Evolutionary conservation across 306 rosid species (phyloP).

Genomic region (Dryas octopetala): DNA sequence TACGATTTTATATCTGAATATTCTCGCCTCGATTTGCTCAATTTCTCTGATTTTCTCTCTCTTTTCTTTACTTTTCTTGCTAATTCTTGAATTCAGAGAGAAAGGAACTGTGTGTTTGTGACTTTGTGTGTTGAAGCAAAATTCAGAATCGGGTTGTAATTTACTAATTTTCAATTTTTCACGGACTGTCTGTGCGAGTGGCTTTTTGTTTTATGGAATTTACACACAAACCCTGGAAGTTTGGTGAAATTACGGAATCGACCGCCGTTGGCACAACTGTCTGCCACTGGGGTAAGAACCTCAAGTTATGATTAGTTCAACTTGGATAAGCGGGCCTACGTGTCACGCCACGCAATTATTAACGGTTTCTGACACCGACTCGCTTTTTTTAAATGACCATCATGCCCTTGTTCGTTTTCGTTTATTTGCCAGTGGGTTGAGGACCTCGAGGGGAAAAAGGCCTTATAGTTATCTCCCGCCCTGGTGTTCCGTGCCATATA

Average conservation of each 20-base stretch:
- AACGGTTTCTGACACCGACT: conserved; percentile 28
- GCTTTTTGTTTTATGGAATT: too few species aligned
- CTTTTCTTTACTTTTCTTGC: neutral
- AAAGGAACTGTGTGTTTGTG: too few species aligned
- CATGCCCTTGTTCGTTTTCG: conserved; percentile 13
- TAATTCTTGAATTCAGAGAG: neutral
- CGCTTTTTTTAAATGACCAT: neutral
- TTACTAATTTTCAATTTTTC: neutral
- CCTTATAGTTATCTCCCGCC: too few species aligned
- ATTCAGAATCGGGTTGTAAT: neutral
- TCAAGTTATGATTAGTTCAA: conserved; percentile 24
- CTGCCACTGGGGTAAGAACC: conserved; percentile 9
- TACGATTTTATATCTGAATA: conserved; percentile 4
- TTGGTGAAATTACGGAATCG: conserved; percentile 16
- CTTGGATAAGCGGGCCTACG: conserved; percentile 35
- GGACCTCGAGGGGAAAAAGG: too few species aligned
- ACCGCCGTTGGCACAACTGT: conserved; percentile 33
- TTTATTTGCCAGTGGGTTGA: neutral
- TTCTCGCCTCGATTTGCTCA: conserved; percentile 36
- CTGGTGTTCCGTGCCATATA: too few species aligned
- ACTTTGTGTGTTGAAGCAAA: neutral
- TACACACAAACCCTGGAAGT: neutral
- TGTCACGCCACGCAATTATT: conserved; percentile 27
- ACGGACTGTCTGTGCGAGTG: neutral
- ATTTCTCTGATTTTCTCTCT: neutral